These are phyloP conservation scores for Juncus inflexus DNA, from an alignment of 176 grass and related monocot genomes.

Conservation along the genomic window DNA sequence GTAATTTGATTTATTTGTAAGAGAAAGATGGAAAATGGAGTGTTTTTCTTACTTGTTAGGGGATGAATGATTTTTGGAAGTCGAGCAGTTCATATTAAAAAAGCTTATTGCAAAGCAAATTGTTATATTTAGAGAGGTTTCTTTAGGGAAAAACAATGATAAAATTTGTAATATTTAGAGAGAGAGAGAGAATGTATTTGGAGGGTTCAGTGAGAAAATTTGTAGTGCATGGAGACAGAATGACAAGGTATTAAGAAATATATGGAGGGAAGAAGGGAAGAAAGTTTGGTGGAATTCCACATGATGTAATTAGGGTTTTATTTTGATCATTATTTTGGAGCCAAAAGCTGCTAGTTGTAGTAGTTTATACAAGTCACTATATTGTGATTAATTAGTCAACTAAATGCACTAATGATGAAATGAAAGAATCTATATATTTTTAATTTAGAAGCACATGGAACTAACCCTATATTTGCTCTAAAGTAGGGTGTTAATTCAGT, in stretches of 20 bases:
- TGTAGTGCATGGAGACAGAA: background rate
- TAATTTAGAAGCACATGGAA: no score
- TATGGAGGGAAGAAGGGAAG: background rate
- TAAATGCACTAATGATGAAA: no score
- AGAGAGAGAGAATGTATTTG: conserved; percentile 4
- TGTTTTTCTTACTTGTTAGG: conserved; percentile 18
- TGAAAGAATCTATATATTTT: no score
- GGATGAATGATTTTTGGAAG: conserved; percentile 34
- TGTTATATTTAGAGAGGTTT: background rate
- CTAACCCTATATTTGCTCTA: no score
- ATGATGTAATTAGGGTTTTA: no score
- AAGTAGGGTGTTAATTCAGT: no score
- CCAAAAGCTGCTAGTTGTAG: no score
- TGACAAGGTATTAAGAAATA: background rate
- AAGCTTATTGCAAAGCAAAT: background rate
- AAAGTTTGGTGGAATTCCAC: no score
- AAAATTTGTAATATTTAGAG: background rate
- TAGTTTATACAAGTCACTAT: no score
- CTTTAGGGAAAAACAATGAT: background rate
- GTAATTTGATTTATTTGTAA: no score
- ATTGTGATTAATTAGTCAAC: no score
- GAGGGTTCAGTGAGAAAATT: background rate
- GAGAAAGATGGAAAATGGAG: background rate
- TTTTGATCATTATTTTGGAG: no score
- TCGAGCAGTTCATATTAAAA: conserved; percentile 27